Conservation (phyloP, 1,139 yeast species). For the Blastobotrys arbuscula region DNA sequence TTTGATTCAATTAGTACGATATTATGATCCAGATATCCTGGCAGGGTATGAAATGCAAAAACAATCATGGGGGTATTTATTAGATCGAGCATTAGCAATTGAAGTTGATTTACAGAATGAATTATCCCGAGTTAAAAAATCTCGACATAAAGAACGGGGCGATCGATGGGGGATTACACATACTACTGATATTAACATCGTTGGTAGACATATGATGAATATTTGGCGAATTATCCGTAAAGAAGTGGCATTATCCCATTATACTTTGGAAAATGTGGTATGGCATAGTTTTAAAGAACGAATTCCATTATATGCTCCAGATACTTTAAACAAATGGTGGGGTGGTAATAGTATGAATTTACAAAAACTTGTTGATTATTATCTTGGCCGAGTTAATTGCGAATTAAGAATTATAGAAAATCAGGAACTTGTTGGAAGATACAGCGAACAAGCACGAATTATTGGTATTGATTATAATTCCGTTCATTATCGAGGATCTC, state of each 20-base stretch:
- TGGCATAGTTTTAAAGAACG: conserved; percentile 61
- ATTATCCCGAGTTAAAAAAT: conserved; percentile 36
- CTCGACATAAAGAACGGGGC: conserved; percentile 17
- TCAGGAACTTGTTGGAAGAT: conserved; percentile 63
- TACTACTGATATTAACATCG: conserved; percentile 59
- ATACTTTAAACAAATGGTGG: conserved; percentile 52
- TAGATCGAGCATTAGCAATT: conserved; percentile 55
- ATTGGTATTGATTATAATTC: conserved; percentile 89
- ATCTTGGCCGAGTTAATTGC: conserved; percentile 44
- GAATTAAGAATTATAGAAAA: conserved; percentile 49
- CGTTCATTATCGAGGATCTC: conserved; percentile 85
- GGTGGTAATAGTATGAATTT: conserved; percentile 26
- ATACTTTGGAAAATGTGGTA: conserved; percentile 71
- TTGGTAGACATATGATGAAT: conserved; percentile 79
- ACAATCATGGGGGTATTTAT: conserved; percentile 82
- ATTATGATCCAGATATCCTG: conserved; percentile 79
- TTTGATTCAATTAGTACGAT: conserved; percentile 50
- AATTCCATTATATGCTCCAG: conserved; percentile 55
- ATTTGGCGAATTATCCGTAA: conserved; percentile 72
- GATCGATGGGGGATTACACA: conserved; percentile 81
- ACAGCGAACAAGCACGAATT: conserved; percentile 77
- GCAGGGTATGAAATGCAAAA: conserved; percentile 81
- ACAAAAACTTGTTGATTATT: conserved; percentile 47
- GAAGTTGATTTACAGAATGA: conserved; percentile 49
- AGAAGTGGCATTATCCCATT: conserved; percentile 59